Base-by-base conservation (phyloP, 768 basidiomycete genomes). In the Dentipellis sp. region DNA sequence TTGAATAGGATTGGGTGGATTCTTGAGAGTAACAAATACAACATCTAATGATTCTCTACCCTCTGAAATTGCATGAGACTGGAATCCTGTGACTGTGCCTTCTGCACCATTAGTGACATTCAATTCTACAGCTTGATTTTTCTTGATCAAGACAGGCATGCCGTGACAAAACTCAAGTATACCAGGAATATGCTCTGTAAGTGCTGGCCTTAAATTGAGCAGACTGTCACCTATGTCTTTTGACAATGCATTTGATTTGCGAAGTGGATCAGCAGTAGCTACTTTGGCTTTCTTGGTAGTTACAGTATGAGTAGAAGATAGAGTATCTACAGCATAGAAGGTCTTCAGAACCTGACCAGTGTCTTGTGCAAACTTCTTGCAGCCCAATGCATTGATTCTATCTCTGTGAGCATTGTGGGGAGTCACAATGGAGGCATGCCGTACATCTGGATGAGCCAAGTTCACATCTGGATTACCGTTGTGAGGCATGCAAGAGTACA, bases 381-480 rank as follows among this genome's bases (percentile, higher is more conserved):
- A 45, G 1, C 71, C 71, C 0, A 70, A 4, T 10, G 60, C 17
- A 62, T 77, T 77, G 0, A 75, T 67, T 52, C 62, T 56, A 60
- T 76, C 75, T 56, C 71, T 69, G 19, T 71, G 64, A 14, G 62
- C 35, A 66, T 75, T 76, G n/a, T 58, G 56, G 3, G 66, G 64
- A 2, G 72, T 74, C 22, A 78, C 76, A 16, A 76, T 65, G 2
- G 74, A 67, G 2, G 71, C 63, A 64, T 72, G 58, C 19, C 66
- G 34, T 52, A 73, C 76, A 1, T 58, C 19, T 0, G 37, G 22
- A 38, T 65, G 39, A 48, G 34, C 49, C 4, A 70, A 37, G 10
- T 50, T 59, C 10, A 59, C 52, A 35, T 40, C 10, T 7, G 50
- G 52, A 35, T 51, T 51, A 19, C 49, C 14, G 22, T 14, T 35